phyloP scores from a whole-genome alignment of 2,329 filamentous ascomycete genomes.

The Sclerotinia glacialis region DNA sequence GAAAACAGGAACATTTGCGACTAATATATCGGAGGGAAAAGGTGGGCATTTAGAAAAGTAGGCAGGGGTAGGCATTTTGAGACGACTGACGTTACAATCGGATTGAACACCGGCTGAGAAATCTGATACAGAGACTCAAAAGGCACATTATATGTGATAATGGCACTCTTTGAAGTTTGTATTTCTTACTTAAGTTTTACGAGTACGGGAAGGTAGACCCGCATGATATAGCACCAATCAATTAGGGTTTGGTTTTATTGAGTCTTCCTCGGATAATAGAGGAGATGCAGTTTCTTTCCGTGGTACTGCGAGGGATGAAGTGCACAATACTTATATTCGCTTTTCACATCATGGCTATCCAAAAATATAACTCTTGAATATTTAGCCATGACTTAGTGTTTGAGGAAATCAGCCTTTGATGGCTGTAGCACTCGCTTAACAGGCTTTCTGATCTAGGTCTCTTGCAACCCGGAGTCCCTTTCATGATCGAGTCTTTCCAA shows the following conservation, averaged over 20 bases:
- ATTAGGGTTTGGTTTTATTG: neutral
- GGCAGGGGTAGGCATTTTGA: neutral
- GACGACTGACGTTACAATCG: neutral
- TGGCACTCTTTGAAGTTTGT: neutral
- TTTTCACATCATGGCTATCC: too few species aligned
- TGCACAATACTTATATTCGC: neutral
- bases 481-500: neutral
- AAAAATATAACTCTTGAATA: neutral
- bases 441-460: neutral
- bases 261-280: neutral
- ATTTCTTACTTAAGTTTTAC: neutral
- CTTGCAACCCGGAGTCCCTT: neutral
- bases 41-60: conserved; percentile 1
- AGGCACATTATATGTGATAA: neutral
- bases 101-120: neutral
- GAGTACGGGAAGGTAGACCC: neutral
- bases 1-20: neutral
- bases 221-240: neutral
- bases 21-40: neutral
- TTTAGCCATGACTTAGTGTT: neutral
- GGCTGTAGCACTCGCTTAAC: too few species aligned
- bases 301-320: neutral
- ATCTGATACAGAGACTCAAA: too few species aligned
- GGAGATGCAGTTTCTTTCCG: neutral
- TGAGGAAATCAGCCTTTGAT: neutral